These are phyloP conservation scores for Collybia mongolica DNA, from an alignment of 768 basidiomycete genomes.

Conservation along the genomic window DNA sequence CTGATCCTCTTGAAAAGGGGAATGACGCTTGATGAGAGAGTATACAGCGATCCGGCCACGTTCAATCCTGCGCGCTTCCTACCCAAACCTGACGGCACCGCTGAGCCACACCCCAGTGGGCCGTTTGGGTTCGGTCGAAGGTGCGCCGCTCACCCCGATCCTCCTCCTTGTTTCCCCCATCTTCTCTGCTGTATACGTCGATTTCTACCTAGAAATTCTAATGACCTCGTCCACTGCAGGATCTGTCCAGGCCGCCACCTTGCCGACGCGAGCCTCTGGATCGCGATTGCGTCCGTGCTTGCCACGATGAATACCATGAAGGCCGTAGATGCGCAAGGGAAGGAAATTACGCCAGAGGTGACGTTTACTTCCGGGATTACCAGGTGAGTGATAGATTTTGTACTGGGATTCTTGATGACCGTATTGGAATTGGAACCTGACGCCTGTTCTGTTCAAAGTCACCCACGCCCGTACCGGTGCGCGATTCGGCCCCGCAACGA, in stretches of 20 bases:
- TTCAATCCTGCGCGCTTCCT: constrained; percentile 17
- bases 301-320: constrained; percentile 10
- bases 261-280: constrained; percentile 14
- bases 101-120: constrained; percentile 7
- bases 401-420: not conserved
- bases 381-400: constrained; percentile 2
- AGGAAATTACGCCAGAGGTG: constrained; percentile 11
- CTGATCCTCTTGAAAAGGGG: constrained; percentile 5
- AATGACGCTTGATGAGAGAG: constrained; percentile 12
- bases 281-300: constrained; percentile 11
- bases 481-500: constrained; percentile 7
- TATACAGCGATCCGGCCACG: constrained; percentile 7
- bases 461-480: constrained; percentile 9
- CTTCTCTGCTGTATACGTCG: too few relatives aligned
- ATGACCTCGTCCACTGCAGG: not conserved
- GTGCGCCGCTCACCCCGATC: constrained; percentile 3
- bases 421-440: too few relatives aligned
- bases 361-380: constrained; percentile 12
- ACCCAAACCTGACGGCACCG: constrained; percentile 13
- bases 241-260: constrained; percentile 15
- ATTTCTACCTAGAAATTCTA: too few relatives aligned
- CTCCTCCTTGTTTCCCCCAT: not conserved
- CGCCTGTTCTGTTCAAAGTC: not conserved
- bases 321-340: constrained; percentile 12
- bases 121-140: constrained; percentile 14